These are phyloP conservation scores for Arabis alpina DNA, from an alignment of 345 rosid species.

Conservation along the genomic window DNA sequence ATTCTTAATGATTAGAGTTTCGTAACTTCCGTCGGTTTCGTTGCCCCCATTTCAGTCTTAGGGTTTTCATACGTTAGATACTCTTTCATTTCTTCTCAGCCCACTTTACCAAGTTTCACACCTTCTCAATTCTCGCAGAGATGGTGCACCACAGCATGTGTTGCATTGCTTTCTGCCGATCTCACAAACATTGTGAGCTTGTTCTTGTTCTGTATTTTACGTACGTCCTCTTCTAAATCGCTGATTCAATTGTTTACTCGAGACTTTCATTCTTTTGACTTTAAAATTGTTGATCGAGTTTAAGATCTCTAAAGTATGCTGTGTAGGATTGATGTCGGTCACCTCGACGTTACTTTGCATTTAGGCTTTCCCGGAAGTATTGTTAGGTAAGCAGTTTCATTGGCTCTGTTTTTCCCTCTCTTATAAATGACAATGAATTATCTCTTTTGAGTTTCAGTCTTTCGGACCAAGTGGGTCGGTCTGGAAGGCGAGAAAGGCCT, in stretches of 20 bases:
- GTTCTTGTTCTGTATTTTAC: slow-evolving; percentile 80
- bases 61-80: slow-evolving; percentile 17
- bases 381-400: slow-evolving; percentile 63
- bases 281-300: slow-evolving; percentile 14
- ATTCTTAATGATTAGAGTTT: no score
- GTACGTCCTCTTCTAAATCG: slow-evolving; percentile 53
- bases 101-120: slow-evolving; percentile 74
- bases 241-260: not conserved
- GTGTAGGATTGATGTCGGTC: slow-evolving; percentile 88
- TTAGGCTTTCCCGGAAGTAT: slow-evolving; percentile 97
- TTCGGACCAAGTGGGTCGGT: slow-evolving; percentile 98
- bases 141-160: slow-evolving; percentile 97
- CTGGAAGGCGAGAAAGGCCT: slow-evolving; percentile 86
- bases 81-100: slow-evolving; percentile 49
- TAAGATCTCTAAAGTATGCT: slow-evolving; percentile 23
- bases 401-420: slow-evolving; percentile 22
- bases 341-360: slow-evolving; percentile 91
- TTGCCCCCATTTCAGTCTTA: no score
- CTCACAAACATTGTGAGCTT: slow-evolving; percentile 93
- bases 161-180: slow-evolving; percentile 88
- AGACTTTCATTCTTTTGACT: slow-evolving; percentile 10
- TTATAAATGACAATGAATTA: slow-evolving; percentile 10
- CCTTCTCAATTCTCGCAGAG: slow-evolving; percentile 91
- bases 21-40: no score
- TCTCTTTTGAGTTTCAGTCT: slow-evolving; percentile 55